Evolutionary conservation across 495 filamentous ascomycete genomes (phyloP).

Genomic region (Monascus purpureus): DNA sequence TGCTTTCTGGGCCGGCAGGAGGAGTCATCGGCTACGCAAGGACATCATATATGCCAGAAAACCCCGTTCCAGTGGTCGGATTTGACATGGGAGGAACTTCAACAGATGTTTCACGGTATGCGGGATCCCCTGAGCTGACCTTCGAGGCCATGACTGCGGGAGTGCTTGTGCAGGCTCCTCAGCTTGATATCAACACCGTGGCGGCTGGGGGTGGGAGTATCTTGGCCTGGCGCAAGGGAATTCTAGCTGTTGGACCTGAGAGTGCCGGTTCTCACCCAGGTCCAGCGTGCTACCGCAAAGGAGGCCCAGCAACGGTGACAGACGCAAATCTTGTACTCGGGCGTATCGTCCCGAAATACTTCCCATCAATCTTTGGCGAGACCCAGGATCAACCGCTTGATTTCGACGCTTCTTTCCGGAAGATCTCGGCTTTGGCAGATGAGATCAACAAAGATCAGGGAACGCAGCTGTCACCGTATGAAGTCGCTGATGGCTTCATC

Average conservation of each 20-base stretch:
- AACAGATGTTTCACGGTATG: constrained; percentile 75
- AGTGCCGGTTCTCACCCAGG: constrained; percentile 80
- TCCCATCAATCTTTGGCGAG: constrained; percentile 85
- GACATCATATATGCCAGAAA: constrained; percentile 69
- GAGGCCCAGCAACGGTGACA: constrained; percentile 76
- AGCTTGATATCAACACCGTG: constrained; percentile 91
- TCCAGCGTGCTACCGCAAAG: constrained; percentile 85
- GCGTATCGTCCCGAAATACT: constrained; percentile 77
- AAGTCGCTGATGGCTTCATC: constrained; percentile 82
- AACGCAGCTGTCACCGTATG: constrained; percentile 62
- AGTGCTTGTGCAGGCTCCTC: constrained; percentile 83
- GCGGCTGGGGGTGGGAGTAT: constrained; percentile 83
- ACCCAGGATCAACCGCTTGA: constrained; percentile 74
- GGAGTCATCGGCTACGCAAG: constrained; percentile 79
- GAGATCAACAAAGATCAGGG: constrained; percentile 54
- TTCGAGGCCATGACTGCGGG: constrained; percentile 92
- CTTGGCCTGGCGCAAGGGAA: constrained; percentile 70
- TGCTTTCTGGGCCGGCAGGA: constrained; percentile 42
- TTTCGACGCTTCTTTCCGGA: constrained; percentile 47
- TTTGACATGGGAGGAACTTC: constrained; percentile 94
- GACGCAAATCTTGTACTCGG: constrained; percentile 84
- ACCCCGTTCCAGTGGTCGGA: constrained; percentile 73
- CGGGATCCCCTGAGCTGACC: constrained; percentile 76
- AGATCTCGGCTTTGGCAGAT: constrained; percentile 57
- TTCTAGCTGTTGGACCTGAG: constrained; percentile 88